Evolutionary conservation across 805 yeast genomes (phyloP).

Genomic region (Candida sanyiensis): DNA sequence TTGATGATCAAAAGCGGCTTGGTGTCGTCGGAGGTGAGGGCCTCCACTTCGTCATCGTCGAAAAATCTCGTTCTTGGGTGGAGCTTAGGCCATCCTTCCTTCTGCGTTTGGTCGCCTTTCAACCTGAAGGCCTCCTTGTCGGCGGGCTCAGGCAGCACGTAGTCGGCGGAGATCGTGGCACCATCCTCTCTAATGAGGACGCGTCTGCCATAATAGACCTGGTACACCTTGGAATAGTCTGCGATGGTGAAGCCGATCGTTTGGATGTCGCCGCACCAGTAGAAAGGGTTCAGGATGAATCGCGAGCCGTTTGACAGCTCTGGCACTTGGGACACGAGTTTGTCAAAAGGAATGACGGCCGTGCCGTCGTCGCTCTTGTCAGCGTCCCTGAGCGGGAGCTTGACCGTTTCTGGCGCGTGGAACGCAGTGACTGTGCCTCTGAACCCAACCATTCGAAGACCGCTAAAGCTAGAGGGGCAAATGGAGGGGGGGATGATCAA

Average conservation of each 20-base stretch:
- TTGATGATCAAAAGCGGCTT: constrained; percentile 56
- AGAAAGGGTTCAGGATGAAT: constrained; percentile 54
- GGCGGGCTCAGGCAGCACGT: constrained; percentile 42
- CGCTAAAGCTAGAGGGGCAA: not conserved
- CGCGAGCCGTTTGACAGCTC: constrained; percentile 42
- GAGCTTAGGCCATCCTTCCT: constrained; percentile 49
- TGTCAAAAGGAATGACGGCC: constrained; percentile 19
- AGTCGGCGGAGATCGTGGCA: constrained; percentile 71
- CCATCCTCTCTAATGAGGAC: constrained; percentile 54
- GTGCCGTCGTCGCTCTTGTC: constrained; percentile 13
- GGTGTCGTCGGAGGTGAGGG: constrained; percentile 28
- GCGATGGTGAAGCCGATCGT: constrained; percentile 60
- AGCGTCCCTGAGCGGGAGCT: constrained; percentile 20
- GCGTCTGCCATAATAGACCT: constrained; percentile 71
- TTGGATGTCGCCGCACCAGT: constrained; percentile 72
- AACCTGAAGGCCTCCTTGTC: constrained; percentile 26
- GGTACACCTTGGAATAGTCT: constrained; percentile 44
- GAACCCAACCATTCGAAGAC: constrained; percentile 25
- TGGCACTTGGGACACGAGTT: constrained; percentile 30
- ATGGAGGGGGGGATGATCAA: not conserved
- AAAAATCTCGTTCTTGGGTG: constrained; percentile 68
- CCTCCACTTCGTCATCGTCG: constrained; percentile 38
- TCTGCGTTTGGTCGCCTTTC: constrained; percentile 38
- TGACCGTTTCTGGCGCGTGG: constrained; percentile 24
- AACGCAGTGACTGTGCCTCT: constrained; percentile 23